Percentiles rank a stretch among this genome's conserved stretches.
phyloP scores from a whole-genome alignment of 257 asterid species.

The Nyctanthes arbortristis region DNA sequence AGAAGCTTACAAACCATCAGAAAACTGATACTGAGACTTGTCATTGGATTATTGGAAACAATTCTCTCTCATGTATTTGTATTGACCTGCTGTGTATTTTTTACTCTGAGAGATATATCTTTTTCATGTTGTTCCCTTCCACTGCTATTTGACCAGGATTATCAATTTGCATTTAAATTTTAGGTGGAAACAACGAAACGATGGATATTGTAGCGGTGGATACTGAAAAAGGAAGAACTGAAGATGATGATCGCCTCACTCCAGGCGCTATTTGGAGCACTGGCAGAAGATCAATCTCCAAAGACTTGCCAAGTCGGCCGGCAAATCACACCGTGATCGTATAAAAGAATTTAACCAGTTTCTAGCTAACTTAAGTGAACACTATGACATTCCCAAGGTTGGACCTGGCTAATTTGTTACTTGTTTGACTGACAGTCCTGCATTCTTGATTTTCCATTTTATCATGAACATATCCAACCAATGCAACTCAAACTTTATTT shows the following conservation, averaged over 20 bases:
- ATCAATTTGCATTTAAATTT: not conserved
- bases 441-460: not conserved
- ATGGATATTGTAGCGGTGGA: not conserved
- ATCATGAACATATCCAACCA: not conserved
- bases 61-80: no score
- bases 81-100: no score
- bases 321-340: slow-evolving; percentile 52
- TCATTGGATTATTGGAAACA: no score
- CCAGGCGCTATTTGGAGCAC: slow-evolving; percentile 43
- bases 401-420: slow-evolving; percentile 49
- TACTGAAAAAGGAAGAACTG: slow-evolving; percentile 13
- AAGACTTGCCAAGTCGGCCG: slow-evolving; percentile 45
- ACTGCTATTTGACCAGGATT: not conserved
- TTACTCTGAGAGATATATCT: no score
- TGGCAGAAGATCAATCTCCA: slow-evolving; percentile 40
- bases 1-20: no score
- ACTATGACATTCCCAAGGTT: slow-evolving; percentile 62
- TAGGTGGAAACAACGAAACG: slow-evolving; percentile 27
- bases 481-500: not conserved
- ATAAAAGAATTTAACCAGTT: slow-evolving; percentile 52
- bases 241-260: slow-evolving; percentile 33
- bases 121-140: no score
- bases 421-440: not conserved
- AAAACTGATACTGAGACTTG: no score
- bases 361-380: slow-evolving; percentile 54